Percentiles rank a stretch among this genome's conserved stretches.
Conservation (phyloP, 2,329 filamentous ascomycete genomes). For the Pleurostoma richardsiae region DNA sequence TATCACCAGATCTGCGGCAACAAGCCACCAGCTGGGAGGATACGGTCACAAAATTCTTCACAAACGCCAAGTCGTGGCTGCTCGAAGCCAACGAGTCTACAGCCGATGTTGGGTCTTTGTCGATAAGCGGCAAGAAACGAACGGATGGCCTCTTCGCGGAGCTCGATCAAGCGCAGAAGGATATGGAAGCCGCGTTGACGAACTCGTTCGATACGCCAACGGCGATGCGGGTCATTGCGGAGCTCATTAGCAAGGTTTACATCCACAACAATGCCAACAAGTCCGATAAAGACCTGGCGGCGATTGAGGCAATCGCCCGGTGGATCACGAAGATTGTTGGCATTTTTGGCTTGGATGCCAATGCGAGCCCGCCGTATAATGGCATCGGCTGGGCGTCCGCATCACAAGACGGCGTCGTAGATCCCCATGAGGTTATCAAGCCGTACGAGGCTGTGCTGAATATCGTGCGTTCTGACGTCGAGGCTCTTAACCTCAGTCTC, state of each 20-base stretch:
- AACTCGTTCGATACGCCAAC: conserved; percentile 66
- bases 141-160: background rate
- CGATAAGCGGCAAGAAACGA: conserved; percentile 12
- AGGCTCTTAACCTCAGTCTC: conserved; percentile 42
- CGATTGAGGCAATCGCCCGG: conserved; percentile 55
- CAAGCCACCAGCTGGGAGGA: conserved; percentile 76
- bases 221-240: conserved; percentile 57
- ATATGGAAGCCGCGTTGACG: conserved; percentile 55
- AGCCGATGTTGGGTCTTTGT: conserved; percentile 15
- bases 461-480: conserved; percentile 39
- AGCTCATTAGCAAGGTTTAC: conserved; percentile 63
- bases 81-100: conserved; percentile 15
- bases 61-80: conserved; percentile 29
- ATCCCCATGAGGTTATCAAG: no score
- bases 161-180: conserved; percentile 46
- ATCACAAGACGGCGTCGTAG: conserved; percentile 22
- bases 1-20: conserved; percentile 75
- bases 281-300: conserved; percentile 35
- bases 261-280: conserved; percentile 34
- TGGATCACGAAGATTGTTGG: conserved; percentile 83
- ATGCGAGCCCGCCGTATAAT: conserved; percentile 47
- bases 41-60: conserved; percentile 42
- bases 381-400: conserved; percentile 51
- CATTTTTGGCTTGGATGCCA: conserved; percentile 74
- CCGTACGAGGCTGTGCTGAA: conserved; percentile 37